Evolutionary conservation across 768 basidiomycete species (phyloP).

Genomic region (Lenzites betulinus): DNA sequence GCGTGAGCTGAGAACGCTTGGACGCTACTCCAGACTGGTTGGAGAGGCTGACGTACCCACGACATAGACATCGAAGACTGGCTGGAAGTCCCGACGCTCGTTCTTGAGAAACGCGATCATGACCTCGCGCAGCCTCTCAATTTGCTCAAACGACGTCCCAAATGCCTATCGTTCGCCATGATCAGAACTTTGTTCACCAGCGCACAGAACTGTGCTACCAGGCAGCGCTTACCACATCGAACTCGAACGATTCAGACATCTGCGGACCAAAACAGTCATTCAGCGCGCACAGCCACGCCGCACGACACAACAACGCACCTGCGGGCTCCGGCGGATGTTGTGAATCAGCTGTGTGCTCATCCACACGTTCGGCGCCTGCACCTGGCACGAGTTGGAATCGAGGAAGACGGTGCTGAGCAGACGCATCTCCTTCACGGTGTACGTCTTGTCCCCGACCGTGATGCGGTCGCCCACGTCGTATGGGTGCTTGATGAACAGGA

Average conservation of each 20-base stretch:
- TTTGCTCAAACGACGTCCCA: constrained; percentile 75
- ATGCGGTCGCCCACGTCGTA: constrained; percentile 84
- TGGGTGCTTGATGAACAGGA: constrained; percentile 86
- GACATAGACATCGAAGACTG: constrained; percentile 72
- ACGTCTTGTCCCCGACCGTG: constrained; percentile 49
- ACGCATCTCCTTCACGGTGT: constrained; percentile 87
- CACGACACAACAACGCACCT: constrained; percentile 39
- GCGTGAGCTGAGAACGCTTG: neutral
- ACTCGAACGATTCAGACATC: constrained; percentile 82
- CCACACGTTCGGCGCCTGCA: constrained; percentile 77
- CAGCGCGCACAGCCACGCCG: too few relatives aligned
- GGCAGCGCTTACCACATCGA: constrained; percentile 55
- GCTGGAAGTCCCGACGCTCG: constrained; percentile 75
- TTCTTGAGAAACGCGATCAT: constrained; percentile 79
- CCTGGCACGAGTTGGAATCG: constrained; percentile 55
- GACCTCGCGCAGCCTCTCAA: constrained; percentile 70
- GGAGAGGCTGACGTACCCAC: constrained; percentile 44
- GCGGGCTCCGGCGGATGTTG: constrained; percentile 72
- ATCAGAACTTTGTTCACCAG: too few relatives aligned
- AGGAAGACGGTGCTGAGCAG: constrained; percentile 77
- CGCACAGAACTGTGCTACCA: too few relatives aligned
- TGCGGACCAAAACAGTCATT: too few relatives aligned
- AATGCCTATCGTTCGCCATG: constrained; percentile 42
- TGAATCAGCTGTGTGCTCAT: constrained; percentile 66
- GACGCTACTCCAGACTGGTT: too few relatives aligned